Base-by-base conservation (phyloP, 1,284 basidiomycete genomes). In the Melampsora abietis-canadensis region DNA sequence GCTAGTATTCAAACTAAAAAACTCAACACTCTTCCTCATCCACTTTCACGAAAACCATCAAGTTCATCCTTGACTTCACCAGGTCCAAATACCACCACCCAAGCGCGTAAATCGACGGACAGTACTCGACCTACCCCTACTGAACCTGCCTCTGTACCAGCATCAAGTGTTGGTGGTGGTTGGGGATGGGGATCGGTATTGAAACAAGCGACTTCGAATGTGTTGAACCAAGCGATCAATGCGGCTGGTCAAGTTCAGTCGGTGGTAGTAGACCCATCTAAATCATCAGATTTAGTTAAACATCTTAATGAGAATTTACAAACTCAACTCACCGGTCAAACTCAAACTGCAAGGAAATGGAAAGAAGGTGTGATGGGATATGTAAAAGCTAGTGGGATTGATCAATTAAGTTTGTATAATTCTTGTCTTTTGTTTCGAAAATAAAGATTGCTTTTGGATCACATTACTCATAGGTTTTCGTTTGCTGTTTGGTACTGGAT, bases 241-340 rank as follows among this genome's bases (percentile, higher is more conserved):
- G 70, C 70, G 14, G 70, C 70, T n/a, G 70, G 63, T 2, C 70
- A 73, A 63, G 70, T 73, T 63, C 70, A 73, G 37, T 73, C 70
- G 19, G 70, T 66, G 30, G 70, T 73, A 30, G 31, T 48, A 6
- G 70, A 73, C 59, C 70, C 62, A 1, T 44, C 63, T 6, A 73
- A 73, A 34, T 73, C 70, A 10, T 73, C 70, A 14, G 70, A 73
- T 44, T 47, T 73, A 31, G 70, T 73, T 62, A 73, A 73, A 57
- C 51, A 44, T 44, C 21, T 73, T 30, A 73, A 73, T 51, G 51
- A 62, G 1, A 66, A 66, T 57, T 6, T 72, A 2, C 68, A 72
- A 44, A 48, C 2, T 47, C 68, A 72, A 64, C 19, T 73, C 17
- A 54, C 19, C 21, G 70, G 63, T 48, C 70, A 66, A 40, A 66